These are phyloP conservation scores for Podospora pseudoanserina DNA, from an alignment of 495 filamentous ascomycete species.

Conservation along the genomic window DNA sequence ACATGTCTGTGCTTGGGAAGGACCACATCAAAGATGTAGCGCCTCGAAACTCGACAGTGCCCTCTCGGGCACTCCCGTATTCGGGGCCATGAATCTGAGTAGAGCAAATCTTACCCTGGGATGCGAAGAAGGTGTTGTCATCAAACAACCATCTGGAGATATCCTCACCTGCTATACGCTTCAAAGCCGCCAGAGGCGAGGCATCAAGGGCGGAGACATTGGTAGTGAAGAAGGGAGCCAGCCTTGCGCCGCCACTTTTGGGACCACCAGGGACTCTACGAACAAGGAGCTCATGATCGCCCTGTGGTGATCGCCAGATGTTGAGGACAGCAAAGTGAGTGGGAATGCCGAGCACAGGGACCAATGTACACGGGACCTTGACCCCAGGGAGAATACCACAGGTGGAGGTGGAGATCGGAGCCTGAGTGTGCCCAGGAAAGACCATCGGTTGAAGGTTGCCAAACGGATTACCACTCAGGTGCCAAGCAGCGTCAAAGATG, in stretches of 20 bases:
- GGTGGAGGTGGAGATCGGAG: neutral
- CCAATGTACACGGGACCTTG: neutral
- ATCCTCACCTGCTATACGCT: neutral
- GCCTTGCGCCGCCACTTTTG: neutral
- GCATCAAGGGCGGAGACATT: neutral
- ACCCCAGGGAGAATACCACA: neutral
- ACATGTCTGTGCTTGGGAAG: neutral
- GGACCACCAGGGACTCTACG: neutral
- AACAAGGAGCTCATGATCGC: neutral
- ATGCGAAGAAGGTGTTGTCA: neutral
- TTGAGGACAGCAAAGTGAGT: neutral
- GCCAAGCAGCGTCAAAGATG: neutral
- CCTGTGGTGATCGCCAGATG: neutral
- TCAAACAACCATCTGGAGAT: neutral
- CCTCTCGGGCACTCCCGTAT: neutral
- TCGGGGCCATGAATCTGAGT: neutral
- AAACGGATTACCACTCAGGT: neutral
- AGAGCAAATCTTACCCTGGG: neutral
- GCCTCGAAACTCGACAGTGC: neutral
- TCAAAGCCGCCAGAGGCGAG: neutral
- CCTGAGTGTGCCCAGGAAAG: neutral
- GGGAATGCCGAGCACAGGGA: neutral
- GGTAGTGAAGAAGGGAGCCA: neutral
- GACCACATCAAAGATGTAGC: neutral
- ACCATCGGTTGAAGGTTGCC: neutral